phyloP scores from a whole-genome alignment of 2,329 filamentous ascomycete genomes.

The Lecanosticta acicola region DNA sequence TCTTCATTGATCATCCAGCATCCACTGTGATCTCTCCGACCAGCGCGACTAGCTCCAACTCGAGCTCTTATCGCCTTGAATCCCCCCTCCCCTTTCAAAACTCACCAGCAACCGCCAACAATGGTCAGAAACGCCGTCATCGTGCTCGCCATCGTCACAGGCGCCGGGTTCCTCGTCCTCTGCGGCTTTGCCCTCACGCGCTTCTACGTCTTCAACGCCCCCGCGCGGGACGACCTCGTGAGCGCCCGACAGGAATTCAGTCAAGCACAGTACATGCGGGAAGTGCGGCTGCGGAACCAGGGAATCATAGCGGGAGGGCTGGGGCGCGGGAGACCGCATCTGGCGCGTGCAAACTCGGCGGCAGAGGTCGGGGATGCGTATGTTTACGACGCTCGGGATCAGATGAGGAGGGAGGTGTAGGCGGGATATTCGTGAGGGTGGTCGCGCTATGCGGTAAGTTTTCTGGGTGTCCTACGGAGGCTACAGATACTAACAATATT shows the following conservation, averaged over 20 bases:
- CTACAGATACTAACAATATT: too few relatives aligned
- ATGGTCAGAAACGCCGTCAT: slow-evolving; percentile 11
- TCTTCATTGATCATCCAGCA: too few relatives aligned
- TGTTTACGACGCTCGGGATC: background rate
- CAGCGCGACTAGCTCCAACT: too few relatives aligned
- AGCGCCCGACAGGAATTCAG: slow-evolving; percentile 9
- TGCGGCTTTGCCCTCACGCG: slow-evolving; percentile 20
- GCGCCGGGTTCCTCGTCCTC: slow-evolving; percentile 19
- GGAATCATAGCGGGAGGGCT: slow-evolving; percentile 14
- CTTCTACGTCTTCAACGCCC: slow-evolving; percentile 15
- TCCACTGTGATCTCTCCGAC: too few relatives aligned
- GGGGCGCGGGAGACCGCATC: slow-evolving; percentile 11
- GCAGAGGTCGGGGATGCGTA: background rate
- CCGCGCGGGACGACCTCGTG: background rate
- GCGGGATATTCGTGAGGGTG: background rate
- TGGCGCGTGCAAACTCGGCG: slow-evolving; percentile 5
- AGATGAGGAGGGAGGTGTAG: background rate
- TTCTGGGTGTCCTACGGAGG: too few relatives aligned
- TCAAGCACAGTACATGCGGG: slow-evolving; percentile 28
- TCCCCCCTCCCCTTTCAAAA: too few relatives aligned
- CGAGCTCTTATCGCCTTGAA: background rate
- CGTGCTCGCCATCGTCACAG: slow-evolving; percentile 18
- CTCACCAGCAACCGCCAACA: background rate
- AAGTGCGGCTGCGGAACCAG: slow-evolving; percentile 23
- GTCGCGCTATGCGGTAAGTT: background rate